These are phyloP conservation scores for Chytriomyces sp. DNA, from an alignment of 192 early-diverging fungal genomes.

Conservation along the genomic window DNA sequence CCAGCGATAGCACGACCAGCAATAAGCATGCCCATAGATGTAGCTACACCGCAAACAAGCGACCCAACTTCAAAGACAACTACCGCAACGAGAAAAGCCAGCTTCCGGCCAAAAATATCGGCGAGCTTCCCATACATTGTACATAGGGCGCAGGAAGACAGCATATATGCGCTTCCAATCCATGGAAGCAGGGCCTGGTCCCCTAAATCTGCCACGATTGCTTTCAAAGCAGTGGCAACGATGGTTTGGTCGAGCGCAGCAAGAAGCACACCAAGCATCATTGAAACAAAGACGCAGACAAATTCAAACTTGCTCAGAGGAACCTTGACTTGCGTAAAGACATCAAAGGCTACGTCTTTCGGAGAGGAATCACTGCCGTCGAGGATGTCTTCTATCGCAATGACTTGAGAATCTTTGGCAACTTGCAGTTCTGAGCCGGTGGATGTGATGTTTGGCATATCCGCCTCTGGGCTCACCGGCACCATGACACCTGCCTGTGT, in stretches of 20 bases:
- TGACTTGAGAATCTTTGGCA: too few relatives aligned
- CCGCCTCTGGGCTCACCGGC: too few relatives aligned
- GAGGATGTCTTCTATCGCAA: neutral
- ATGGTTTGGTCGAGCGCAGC: slow-evolving; percentile 75
- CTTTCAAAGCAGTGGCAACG: slow-evolving; percentile 70
- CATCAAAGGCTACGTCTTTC: neutral
- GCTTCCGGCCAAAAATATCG: slow-evolving; percentile 47
- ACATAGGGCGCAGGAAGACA: slow-evolving; percentile 64
- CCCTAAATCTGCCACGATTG: slow-evolving; percentile 54
- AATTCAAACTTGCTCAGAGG: slow-evolving; percentile 10
- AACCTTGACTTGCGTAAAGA: slow-evolving; percentile 22
- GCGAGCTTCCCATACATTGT: slow-evolving; percentile 44
- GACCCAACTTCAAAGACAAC: slow-evolving; percentile 78
- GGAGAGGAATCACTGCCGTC: neutral
- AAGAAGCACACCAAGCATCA: slow-evolving; percentile 69
- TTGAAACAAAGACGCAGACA: slow-evolving; percentile 16
- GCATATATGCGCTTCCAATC: slow-evolving; percentile 80
- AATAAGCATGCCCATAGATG: slow-evolving; percentile 67
- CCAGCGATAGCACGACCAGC: slow-evolving; percentile 70
- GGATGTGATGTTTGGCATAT: too few relatives aligned
- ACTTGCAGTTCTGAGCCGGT: too few relatives aligned
- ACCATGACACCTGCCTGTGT: too few relatives aligned
- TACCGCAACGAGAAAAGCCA: slow-evolving; percentile 67
- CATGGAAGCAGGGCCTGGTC: slow-evolving; percentile 68
- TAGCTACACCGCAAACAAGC: slow-evolving; percentile 75